Evolutionary conservation across 352 stramenopile species (phyloP).

Genomic region (Globisporangium middletonii): DNA sequence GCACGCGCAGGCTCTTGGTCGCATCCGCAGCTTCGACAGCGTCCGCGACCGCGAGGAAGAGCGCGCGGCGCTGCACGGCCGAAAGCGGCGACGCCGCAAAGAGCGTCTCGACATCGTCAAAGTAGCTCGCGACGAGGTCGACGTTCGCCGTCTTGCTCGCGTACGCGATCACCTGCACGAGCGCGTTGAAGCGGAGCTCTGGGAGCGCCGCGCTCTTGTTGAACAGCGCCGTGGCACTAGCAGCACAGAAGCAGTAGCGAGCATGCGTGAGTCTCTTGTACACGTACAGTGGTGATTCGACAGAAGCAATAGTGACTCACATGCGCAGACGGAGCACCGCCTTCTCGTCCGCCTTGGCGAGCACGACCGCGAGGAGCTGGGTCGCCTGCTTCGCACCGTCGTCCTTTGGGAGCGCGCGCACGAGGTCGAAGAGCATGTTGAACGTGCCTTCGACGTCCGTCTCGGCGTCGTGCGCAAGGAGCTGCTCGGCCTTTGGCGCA

Average conservation of each 20-base stretch:
- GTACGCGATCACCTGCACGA: constrained; percentile 55
- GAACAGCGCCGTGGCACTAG: constrained; percentile 58
- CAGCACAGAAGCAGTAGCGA: constrained; percentile 2
- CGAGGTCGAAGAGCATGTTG: constrained; percentile 55
- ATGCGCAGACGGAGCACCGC: constrained; percentile 66
- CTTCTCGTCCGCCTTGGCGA: constrained; percentile 43
- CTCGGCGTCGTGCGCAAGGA: constrained; percentile 66
- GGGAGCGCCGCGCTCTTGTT: constrained; percentile 61
- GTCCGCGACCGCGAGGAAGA: constrained; percentile 70
- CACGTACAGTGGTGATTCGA: not conserved
- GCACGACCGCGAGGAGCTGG: constrained; percentile 44
- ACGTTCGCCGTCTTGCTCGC: constrained; percentile 52
- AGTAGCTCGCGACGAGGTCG: constrained; percentile 62
- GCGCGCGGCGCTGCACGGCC: constrained; percentile 38
- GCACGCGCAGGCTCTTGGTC: constrained; percentile 43
- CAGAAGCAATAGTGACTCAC: constrained; percentile 19
- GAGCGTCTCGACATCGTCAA: constrained; percentile 56
- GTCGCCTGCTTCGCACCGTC: constrained; percentile 26
- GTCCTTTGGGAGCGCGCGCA: constrained; percentile 29
- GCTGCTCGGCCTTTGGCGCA: constrained; percentile 35
- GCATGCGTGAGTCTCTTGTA: not conserved
- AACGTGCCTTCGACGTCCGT: constrained; percentile 76
- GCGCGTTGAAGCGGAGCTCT: constrained; percentile 60
- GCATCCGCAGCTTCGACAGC: constrained; percentile 32
- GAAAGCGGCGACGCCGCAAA: constrained; percentile 39